phyloP scores from a whole-genome alignment of 805 yeast genomes.

The Kluyveromyces aestuarii region DNA sequence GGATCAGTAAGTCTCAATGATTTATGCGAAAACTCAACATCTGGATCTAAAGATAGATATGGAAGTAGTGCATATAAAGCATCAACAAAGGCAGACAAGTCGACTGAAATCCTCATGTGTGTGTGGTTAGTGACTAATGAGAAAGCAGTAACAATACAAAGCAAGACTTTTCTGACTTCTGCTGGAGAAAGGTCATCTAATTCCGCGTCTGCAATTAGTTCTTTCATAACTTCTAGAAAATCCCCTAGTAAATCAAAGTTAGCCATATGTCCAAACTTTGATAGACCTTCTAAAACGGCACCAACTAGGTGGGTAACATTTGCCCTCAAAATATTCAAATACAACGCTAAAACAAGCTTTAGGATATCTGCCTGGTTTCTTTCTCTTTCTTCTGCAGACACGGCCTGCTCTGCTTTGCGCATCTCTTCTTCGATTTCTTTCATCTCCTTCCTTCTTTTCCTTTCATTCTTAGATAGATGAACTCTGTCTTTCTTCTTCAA shows the following conservation, averaged over 20 bases:
- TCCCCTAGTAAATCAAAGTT: conserved; percentile 91
- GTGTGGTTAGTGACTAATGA: conserved; percentile 71
- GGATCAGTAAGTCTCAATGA: conserved; percentile 78
- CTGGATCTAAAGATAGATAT: conserved; percentile 66
- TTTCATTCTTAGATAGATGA: conserved; percentile 83
- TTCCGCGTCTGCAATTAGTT: conserved; percentile 51
- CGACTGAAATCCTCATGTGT: conserved; percentile 65
- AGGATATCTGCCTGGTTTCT: conserved; percentile 76
- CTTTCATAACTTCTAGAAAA: conserved; percentile 79
- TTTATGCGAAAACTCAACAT: conserved; percentile 77
- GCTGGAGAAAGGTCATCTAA: conserved; percentile 37
- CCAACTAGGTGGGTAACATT: conserved; percentile 64
- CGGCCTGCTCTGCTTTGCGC: conserved; percentile 76
- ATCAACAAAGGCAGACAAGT: conserved; percentile 70
- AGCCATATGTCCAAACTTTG: conserved; percentile 85
- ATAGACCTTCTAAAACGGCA: conserved; percentile 82
- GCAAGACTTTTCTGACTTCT: conserved; percentile 61
- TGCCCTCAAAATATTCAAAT: conserved; percentile 65
- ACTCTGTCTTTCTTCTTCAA: conserved; percentile 80
- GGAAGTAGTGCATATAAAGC: conserved; percentile 63
- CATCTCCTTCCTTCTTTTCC: conserved; percentile 78
- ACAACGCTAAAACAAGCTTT: conserved; percentile 60
- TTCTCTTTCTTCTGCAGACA: conserved; percentile 82
- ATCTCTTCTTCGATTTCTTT: conserved; percentile 84
- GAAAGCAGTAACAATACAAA: conserved; percentile 86